Evolutionary conservation across 2,329 filamentous ascomycete species (phyloP).

Genomic region (Chalaropsis thielavioides): DNA sequence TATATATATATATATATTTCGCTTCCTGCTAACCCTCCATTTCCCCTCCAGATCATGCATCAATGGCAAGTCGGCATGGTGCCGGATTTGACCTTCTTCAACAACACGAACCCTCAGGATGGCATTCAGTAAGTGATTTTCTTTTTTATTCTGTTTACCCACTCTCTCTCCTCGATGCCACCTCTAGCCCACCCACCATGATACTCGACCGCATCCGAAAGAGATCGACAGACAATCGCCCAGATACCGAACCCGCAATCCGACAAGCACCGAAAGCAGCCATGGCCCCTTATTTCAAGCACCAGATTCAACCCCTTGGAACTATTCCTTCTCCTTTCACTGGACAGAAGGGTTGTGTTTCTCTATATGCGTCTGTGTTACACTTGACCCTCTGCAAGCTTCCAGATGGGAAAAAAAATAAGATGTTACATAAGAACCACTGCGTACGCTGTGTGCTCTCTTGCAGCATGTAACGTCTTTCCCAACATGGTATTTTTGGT

Average conservation of each 20-base stretch:
- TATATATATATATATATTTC: not conserved
- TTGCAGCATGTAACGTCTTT: not conserved
- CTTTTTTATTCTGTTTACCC: slow-evolving; percentile 18
- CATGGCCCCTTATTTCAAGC: not conserved
- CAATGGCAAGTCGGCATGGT: slow-evolving; percentile 47
- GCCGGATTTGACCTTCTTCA: slow-evolving; percentile 43
- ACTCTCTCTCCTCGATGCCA: slow-evolving; percentile 23
- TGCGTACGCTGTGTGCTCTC: not conserved
- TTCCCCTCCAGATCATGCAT: slow-evolving; percentile 37
- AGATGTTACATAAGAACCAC: not conserved
- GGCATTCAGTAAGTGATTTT: slow-evolving; percentile 43
- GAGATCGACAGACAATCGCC: slow-evolving; percentile 11
- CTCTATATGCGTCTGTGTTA: not conserved
- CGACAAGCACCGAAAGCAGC: slow-evolving; percentile 11
- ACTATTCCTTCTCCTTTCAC: not conserved
- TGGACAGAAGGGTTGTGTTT: not conserved
- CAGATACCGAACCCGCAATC: slow-evolving; percentile 6
- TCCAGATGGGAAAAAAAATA: not conserved
- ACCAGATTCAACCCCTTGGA: not conserved
- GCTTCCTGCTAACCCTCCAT: not conserved
- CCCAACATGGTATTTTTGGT: not conserved
- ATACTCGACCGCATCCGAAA: slow-evolving; percentile 14
- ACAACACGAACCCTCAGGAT: slow-evolving; percentile 36
- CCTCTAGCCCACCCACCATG: slow-evolving; percentile 18
- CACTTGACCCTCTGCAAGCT: not conserved